Percentiles rank a stretch among this genome's conserved stretches.
Conservation (phyloP, 352 stramenopile genomes). For the Phytophthora hybrid region DNA sequence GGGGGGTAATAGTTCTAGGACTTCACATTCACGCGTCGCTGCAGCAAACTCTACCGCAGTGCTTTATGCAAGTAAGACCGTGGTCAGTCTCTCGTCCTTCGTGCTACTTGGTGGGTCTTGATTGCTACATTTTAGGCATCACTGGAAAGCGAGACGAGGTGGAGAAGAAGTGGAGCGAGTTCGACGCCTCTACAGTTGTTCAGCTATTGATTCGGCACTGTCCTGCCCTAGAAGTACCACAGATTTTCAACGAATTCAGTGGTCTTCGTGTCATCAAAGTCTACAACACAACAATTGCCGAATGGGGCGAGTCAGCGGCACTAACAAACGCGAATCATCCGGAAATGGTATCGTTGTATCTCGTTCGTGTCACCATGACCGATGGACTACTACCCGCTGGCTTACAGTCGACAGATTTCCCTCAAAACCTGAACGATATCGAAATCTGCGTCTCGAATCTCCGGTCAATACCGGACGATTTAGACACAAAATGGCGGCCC, state of each 20-base stretch:
- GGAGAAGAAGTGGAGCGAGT: constrained; percentile 20
- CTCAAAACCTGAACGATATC: constrained; percentile 41
- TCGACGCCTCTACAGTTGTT: constrained; percentile 38
- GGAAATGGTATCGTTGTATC: constrained; percentile 35
- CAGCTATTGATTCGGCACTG: constrained; percentile 52
- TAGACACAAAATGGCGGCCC: constrained; percentile 45
- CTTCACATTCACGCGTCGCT: constrained; percentile 29
- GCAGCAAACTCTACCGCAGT: constrained; percentile 30
- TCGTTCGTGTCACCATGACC: constrained; percentile 49
- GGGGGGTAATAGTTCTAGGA: constrained; percentile 24
- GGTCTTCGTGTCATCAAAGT: constrained; percentile 45
- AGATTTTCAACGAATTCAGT: constrained; percentile 33
- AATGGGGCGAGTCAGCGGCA: constrained; percentile 37
- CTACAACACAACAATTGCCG: constrained; percentile 48
- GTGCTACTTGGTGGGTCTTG: constrained; percentile 44
- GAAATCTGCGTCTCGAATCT: constrained; percentile 56
- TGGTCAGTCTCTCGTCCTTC: constrained; percentile 42
- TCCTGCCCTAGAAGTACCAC: constrained; percentile 33
- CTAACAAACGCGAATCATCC: constrained; percentile 33
- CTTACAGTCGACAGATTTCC: constrained; percentile 47
- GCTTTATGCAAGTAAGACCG: constrained; percentile 40
- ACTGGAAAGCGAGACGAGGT: constrained; percentile 29
- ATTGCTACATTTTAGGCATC: constrained; percentile 34
- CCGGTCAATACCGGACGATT: constrained; percentile 36
- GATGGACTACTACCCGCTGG: constrained; percentile 40